Percentiles rank a stretch among this genome's conserved stretches.
Evolutionary conservation across 306 rosid genomes (phyloP).

Genomic region (Oemleria cerasiformis): DNA sequence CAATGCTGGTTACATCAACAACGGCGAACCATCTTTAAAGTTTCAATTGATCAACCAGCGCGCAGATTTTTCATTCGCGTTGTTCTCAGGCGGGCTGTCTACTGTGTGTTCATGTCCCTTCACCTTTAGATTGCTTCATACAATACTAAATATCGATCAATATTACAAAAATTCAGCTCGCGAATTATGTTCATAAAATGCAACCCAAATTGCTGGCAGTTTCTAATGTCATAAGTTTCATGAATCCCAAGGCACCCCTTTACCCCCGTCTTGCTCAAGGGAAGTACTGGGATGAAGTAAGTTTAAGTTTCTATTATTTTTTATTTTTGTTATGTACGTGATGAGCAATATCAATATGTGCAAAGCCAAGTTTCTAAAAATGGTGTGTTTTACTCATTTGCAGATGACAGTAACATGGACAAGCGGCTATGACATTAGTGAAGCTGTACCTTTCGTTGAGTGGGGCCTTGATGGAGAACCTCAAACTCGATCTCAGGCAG

Average conservation of each 20-base stretch:
- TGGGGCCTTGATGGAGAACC: conserved; percentile 49
- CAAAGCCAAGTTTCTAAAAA: too few species aligned
- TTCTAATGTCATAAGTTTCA: conserved; percentile 56
- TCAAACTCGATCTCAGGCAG: conserved; percentile 55
- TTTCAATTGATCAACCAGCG: conserved; percentile 82
- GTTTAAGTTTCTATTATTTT: background rate
- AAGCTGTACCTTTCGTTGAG: conserved; percentile 59
- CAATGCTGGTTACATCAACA: conserved; percentile 38
- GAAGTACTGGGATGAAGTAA: conserved; percentile 70
- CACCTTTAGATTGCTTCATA: background rate
- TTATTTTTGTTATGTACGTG: too few species aligned
- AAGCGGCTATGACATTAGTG: conserved; percentile 61
- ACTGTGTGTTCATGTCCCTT: conserved; percentile 39
- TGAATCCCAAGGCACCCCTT: conserved; percentile 68
- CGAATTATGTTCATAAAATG: background rate
- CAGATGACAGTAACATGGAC: conserved; percentile 94
- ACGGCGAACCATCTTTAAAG: conserved; percentile 55
- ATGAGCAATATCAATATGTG: too few species aligned
- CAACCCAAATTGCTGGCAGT: conserved; percentile 60
- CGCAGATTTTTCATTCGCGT: conserved; percentile 76
- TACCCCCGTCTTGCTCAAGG: conserved; percentile 85
- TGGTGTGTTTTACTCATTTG: conserved; percentile 25
- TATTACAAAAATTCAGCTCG: too few species aligned
- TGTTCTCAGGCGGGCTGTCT: conserved; percentile 66
- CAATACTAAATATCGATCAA: too few species aligned